Evolutionary conservation across 1,284 basidiomycete genomes (phyloP).

Genomic region (Boletellus deceptivus): DNA sequence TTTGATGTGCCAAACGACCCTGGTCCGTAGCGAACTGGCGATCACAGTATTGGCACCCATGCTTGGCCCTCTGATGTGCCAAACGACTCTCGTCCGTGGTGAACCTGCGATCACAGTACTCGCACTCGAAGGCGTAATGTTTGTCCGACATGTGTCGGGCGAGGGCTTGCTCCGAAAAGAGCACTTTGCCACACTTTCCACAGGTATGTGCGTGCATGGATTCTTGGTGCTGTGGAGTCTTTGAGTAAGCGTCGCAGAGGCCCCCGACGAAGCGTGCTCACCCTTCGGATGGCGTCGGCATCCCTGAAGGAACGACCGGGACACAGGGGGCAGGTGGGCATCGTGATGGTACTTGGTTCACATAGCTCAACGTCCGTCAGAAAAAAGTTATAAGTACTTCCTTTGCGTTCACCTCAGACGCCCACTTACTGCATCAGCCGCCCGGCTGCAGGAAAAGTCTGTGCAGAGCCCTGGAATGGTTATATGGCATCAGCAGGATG

Average conservation of each 20-base stretch:
- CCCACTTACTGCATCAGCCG: too few species aligned
- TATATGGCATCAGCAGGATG: too few species aligned
- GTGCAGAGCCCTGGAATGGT: too few species aligned
- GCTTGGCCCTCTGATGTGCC: too few species aligned
- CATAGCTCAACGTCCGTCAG: constrained; percentile 6
- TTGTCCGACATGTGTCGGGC: constrained; percentile 6
- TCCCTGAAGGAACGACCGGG: constrained; percentile 16
- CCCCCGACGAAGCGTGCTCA: constrained; percentile 9
- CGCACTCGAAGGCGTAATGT: constrained; percentile 16
- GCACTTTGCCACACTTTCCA: constrained; percentile 1
- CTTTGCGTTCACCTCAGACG: too few species aligned
- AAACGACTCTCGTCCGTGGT: too few species aligned
- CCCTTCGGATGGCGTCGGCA: constrained; percentile 10
- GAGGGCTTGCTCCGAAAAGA: too few species aligned
- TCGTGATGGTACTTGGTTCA: not conserved
- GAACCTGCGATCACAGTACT: constrained; percentile 5
- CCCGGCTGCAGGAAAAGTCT: too few species aligned
- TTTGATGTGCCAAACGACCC: too few species aligned
- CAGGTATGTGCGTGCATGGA: not conserved
- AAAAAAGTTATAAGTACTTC: too few species aligned
- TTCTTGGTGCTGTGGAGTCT: constrained; percentile 17
- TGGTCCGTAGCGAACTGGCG: too few species aligned
- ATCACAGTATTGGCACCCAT: too few species aligned
- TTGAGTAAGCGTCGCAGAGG: not conserved
- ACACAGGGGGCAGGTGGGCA: constrained; percentile 15